Base-by-base conservation (phyloP, 2,329 filamentous ascomycete species). In the Trichoderma endophyticum region DNA sequence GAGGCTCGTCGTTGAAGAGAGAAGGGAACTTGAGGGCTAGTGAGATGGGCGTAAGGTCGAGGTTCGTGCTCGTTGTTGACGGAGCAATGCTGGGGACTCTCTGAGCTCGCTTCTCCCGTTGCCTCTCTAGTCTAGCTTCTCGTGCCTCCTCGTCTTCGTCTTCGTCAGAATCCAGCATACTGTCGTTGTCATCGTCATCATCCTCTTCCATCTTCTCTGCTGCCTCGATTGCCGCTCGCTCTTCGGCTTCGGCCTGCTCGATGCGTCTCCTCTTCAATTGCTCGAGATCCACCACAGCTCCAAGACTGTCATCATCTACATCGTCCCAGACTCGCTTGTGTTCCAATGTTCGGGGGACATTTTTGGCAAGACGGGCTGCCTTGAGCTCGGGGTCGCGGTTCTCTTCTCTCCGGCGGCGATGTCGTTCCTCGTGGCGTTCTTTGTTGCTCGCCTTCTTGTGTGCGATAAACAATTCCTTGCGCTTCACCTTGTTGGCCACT, bases 321-420 rank as follows among this genome's bases (percentile, higher is more conserved):
- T 95, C 91, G 77, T 98, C 95, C 93, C 94, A 98, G 36, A 93
- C 90, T 80, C 96, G 90, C 85, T 97, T 97, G 77, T 90, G 89
- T 77, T 98, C 95, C 72, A 97, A 87, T 0, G 94, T 97, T 70
- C 89, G 81, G 0, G 96, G 92, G 57, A 94, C 87, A 83, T 97
- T 97, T 75, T 88, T 89, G 73, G 90, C 90, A 73, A 95, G 85
- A 77, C 96, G 89, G 75, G 92, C 88, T 73, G 89, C 89, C 76
- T 90, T 90, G 73, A 97, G 82, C 72, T 89, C 87, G 2, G 95
- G 95, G 78, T 98, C 90, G 81, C 92, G 93, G 75, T 91, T 89
- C 82, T 99, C 96, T 78, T 95, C 93, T 82, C 92, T 93, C 83
- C 93, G 94, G 73, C 93, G 87, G 63, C 89, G 88, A 80, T 94